These are phyloP conservation scores for Pyrrhoderma noxium DNA, from an alignment of 1,284 basidiomycete genomes.

Conservation along the genomic window DNA sequence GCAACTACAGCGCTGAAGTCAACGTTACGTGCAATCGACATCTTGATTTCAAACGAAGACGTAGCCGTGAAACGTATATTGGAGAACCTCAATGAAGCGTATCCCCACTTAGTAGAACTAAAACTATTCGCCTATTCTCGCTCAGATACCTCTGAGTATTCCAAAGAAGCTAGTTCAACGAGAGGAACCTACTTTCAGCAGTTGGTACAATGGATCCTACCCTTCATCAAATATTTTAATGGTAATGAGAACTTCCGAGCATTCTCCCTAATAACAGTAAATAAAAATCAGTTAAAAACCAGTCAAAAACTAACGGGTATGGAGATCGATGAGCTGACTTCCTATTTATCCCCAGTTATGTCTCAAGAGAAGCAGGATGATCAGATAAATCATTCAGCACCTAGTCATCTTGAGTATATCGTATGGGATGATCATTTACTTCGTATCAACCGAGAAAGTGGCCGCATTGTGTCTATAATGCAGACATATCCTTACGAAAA, in stretches of 20 bases:
- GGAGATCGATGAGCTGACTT: neutral
- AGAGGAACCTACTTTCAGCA: too few relatives aligned
- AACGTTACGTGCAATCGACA: slow-evolving; percentile 6
- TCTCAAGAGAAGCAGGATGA: slow-evolving; percentile 1
- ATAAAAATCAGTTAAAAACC: neutral
- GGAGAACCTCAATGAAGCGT: neutral
- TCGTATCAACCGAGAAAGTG: neutral
- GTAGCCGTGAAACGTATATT: neutral
- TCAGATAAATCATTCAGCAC: neutral
- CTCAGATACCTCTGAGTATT: too few relatives aligned
- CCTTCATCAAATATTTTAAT: neutral
- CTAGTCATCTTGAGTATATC: slow-evolving; percentile 8
- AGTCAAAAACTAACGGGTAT: neutral
- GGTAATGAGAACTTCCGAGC: neutral
- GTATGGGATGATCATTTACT: slow-evolving; percentile 6
- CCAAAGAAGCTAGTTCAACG: too few relatives aligned
- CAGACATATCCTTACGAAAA: neutral
- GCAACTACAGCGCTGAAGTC: neutral
- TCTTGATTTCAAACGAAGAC: slow-evolving; percentile 9
- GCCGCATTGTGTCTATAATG: neutral
- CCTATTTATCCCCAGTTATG: neutral
- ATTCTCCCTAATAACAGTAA: neutral
- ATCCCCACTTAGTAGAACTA: slow-evolving; percentile 9
- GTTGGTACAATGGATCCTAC: neutral
- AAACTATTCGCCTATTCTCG: neutral